phyloP scores from a whole-genome alignment of 2,329 filamentous ascomycete species.

The Fusarium udum region DNA sequence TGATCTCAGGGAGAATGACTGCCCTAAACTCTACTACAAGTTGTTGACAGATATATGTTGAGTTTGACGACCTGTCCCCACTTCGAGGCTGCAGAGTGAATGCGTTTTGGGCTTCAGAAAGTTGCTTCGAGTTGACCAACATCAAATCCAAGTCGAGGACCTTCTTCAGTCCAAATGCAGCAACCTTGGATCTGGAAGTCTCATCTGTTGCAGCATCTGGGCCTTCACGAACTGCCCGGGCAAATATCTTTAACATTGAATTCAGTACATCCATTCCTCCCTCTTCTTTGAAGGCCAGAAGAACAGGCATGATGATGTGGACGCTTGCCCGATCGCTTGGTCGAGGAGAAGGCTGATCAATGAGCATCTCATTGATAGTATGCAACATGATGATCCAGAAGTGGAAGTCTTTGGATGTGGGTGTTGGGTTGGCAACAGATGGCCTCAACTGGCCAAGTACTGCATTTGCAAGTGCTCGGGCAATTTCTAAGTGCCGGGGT shows the following conservation, averaged over 20 bases:
- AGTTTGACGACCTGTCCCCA: constrained; percentile 53
- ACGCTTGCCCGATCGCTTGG: constrained; percentile 59
- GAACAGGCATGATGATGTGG: constrained; percentile 76
- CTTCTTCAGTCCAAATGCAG: constrained; percentile 74
- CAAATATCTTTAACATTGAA: constrained; percentile 74
- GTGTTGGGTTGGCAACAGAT: constrained; percentile 54
- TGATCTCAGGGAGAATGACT: constrained; percentile 78
- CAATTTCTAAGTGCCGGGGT: constrained; percentile 64
- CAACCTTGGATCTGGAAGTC: constrained; percentile 57
- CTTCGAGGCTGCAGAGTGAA: constrained; percentile 55
- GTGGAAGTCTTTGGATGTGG: constrained; percentile 72
- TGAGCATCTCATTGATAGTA: constrained; percentile 79
- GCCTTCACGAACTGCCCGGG: constrained; percentile 44
- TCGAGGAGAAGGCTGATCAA: constrained; percentile 66
- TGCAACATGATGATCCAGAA: constrained; percentile 86
- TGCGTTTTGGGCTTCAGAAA: constrained; percentile 78
- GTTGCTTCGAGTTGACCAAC: constrained; percentile 79
- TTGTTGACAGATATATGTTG: constrained; percentile 66
- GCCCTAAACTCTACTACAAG: constrained; percentile 88
- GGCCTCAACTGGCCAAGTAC: constrained; percentile 73
- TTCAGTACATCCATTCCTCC: constrained; percentile 80
- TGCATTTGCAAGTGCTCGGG: constrained; percentile 74
- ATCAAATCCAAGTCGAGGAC: constrained; percentile 84
- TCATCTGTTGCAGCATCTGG: constrained; percentile 57
- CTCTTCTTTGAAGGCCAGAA: constrained; percentile 86